Conservation (phyloP, 2,329 filamentous ascomycete genomes). For the Macrophomina phaseolina region DNA sequence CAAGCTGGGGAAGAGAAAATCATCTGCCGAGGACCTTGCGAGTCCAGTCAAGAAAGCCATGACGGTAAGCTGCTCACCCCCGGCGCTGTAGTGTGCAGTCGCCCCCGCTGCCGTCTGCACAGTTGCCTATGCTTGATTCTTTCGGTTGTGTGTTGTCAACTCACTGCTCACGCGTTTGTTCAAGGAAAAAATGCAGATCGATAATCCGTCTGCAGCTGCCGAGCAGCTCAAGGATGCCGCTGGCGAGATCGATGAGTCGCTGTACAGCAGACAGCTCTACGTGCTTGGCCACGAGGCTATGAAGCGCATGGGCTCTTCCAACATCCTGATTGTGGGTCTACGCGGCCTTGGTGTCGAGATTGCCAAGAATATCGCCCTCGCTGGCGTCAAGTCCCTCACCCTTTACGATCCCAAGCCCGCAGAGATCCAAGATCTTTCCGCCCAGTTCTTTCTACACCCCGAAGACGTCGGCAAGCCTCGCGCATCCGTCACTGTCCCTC, state of each 20-base stretch:
- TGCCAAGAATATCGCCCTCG: constrained; percentile 97
- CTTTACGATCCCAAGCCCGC: constrained; percentile 88
- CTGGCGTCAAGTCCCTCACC: constrained; percentile 95
- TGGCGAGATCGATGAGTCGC: constrained; percentile 70
- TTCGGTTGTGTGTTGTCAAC: background rate
- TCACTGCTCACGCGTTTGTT: constrained; percentile 14
- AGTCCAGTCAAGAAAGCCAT: constrained; percentile 48
- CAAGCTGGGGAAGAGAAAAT: constrained; percentile 53
- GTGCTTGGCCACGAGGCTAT: constrained; percentile 82
- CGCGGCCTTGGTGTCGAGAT: constrained; percentile 97
- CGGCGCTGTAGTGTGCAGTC: background rate
- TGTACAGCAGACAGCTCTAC: constrained; percentile 72
- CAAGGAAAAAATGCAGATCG: constrained; percentile 67
- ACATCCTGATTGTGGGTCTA: constrained; percentile 88
- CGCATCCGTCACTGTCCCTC: constrained; percentile 83
- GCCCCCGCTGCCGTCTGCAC: constrained; percentile 16
- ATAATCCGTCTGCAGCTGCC: constrained; percentile 62
- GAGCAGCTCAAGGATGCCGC: constrained; percentile 64
- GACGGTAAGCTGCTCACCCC: constrained; percentile 40
- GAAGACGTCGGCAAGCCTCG: constrained; percentile 92
- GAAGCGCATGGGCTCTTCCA: constrained; percentile 98
- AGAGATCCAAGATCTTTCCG: constrained; percentile 85
- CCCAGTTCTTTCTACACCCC: constrained; percentile 92
- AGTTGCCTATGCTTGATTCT: background rate
- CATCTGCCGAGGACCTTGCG: constrained; percentile 45